Evolutionary conservation across 2,329 filamentous ascomycete species (phyloP), one percentile per base, ranked within the genome.

Genomic region (Cladosporium phlei): DNA sequence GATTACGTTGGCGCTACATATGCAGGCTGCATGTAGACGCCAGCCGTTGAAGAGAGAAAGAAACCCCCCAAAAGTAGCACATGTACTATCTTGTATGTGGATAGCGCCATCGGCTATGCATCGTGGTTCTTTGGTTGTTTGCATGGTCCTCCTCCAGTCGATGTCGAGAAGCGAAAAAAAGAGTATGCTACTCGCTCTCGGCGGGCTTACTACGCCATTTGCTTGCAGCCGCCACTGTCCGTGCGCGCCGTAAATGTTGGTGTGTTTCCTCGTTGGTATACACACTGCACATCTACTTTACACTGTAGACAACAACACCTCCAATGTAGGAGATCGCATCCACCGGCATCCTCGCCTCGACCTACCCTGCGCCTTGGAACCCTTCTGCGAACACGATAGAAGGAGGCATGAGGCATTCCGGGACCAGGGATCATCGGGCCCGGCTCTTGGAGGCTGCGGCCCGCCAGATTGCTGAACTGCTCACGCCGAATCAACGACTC

Each of bases 401-500:
- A 16, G 6, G 5, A 17, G 39, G 37, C 16, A 29, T n/a, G n/a
- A n/a, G n/a, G n/a, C n/a, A n/a, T n/a, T n/a, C n/a, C n/a, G n/a
- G n/a, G n/a, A n/a, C n/a, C n/a, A n/a, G n/a, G n/a, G n/a, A n/a
- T n/a, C 24, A 5, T 39, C 6, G 1, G 5, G 8, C n/a, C 39
- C 39, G 42, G 14, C 32, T 12, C n/a, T 12, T 37, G 24, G 37
- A 29, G 24, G 16, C 28, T 37, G 24, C 42, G 42, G 42, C 22
- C 42, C 42, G 42, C 16, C 24, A 45, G 12, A 28, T 45, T 35
- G 25, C 42, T 21, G 25, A 45, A 37, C 32, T 37, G 17, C 32
- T 45, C 42, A 22, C 32, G 24, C 42, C 42, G 42, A 37, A 45
- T 45, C 42, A 45, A 37, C 32, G 30, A 22, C 42, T 28, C 32